phyloP scores from a whole-genome alignment of 768 basidiomycete species.

The Kwoniella botswanensis region DNA sequence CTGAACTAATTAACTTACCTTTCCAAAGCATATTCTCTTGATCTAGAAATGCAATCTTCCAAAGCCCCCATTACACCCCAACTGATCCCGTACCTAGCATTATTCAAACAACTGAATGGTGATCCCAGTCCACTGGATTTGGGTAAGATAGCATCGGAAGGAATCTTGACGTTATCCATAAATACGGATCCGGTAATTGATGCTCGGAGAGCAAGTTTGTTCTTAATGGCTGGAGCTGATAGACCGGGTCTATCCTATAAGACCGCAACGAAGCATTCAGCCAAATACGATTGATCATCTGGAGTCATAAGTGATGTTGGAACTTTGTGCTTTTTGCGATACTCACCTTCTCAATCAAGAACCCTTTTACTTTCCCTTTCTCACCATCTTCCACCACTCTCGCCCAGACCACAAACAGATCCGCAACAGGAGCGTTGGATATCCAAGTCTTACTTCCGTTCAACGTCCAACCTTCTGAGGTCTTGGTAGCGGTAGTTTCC shows the following conservation, averaged over 20 bases:
- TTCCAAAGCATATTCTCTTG: slow-evolving; percentile 84
- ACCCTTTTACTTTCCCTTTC: slow-evolving; percentile 77
- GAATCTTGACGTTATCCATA: slow-evolving; percentile 86
- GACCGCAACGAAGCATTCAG: neutral
- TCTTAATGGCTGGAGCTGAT: slow-evolving; percentile 82
- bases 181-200: slow-evolving; percentile 67
- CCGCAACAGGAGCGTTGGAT: slow-evolving; percentile 90
- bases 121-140: slow-evolving; percentile 76
- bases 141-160: slow-evolving; percentile 75
- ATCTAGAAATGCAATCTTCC: slow-evolving; percentile 81
- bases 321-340: too few relatives aligned
- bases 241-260: slow-evolving; percentile 78
- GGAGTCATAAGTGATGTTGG: too few relatives aligned
- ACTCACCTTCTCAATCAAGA: slow-evolving; percentile 83
- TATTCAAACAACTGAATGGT: slow-evolving; percentile 92
- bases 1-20: too few relatives aligned
- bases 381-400: slow-evolving; percentile 57
- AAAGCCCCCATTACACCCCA: slow-evolving; percentile 97
- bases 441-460: slow-evolving; percentile 99
- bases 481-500: slow-evolving; percentile 87
- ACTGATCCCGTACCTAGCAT: slow-evolving; percentile 83
- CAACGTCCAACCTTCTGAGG: slow-evolving; percentile 79
- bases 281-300: neutral
- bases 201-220: slow-evolving; percentile 87
- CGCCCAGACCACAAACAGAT: slow-evolving; percentile 92